Percentiles rank a stretch among this genome's conserved stretches.
Evolutionary conservation across 495 filamentous ascomycete species (phyloP).

Genomic region (Monascus purpureus): DNA sequence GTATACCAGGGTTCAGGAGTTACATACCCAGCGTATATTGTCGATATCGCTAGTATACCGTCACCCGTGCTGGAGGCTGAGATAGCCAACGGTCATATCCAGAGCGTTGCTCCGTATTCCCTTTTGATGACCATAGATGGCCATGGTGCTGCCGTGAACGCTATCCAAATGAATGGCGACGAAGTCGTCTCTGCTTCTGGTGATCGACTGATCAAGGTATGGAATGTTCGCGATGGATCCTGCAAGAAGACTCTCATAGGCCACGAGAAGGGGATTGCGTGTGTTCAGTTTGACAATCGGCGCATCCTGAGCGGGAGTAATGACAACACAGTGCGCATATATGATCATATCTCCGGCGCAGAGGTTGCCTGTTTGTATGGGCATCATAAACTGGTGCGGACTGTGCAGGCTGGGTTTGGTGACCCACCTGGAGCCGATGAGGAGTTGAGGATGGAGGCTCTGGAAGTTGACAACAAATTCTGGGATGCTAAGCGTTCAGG

Average conservation of each 20-base stretch:
- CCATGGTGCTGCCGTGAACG: slow-evolving; percentile 87
- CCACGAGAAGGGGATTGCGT: slow-evolving; percentile 92
- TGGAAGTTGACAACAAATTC: slow-evolving; percentile 55
- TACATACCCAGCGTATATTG: slow-evolving; percentile 39
- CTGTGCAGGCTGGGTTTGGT: slow-evolving; percentile 85
- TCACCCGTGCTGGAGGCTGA: slow-evolving; percentile 28
- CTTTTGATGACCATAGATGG: slow-evolving; percentile 66
- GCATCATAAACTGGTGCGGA: slow-evolving; percentile 75
- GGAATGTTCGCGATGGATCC: slow-evolving; percentile 71
- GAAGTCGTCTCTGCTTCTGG: slow-evolving; percentile 91
- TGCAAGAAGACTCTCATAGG: slow-evolving; percentile 68
- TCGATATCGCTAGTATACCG: slow-evolving; percentile 34
- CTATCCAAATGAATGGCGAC: slow-evolving; percentile 75
- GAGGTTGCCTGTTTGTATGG: slow-evolving; percentile 77
- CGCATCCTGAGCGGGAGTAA: slow-evolving; percentile 91
- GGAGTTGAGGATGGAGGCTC: slow-evolving; percentile 55
- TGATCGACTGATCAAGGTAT: slow-evolving; percentile 81
- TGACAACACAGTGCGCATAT: slow-evolving; percentile 89
- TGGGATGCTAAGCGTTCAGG: slow-evolving; percentile 56
- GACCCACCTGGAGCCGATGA: slow-evolving; percentile 70
- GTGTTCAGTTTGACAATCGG: slow-evolving; percentile 94
- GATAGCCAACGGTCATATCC: slow-evolving; percentile 24
- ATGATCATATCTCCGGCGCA: slow-evolving; percentile 66
- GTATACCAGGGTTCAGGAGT: slow-evolving; percentile 23
- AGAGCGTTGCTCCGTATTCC: slow-evolving; percentile 43